phyloP scores from a whole-genome alignment of 1,284 basidiomycete genomes.

The Chondrostereum purpureum region DNA sequence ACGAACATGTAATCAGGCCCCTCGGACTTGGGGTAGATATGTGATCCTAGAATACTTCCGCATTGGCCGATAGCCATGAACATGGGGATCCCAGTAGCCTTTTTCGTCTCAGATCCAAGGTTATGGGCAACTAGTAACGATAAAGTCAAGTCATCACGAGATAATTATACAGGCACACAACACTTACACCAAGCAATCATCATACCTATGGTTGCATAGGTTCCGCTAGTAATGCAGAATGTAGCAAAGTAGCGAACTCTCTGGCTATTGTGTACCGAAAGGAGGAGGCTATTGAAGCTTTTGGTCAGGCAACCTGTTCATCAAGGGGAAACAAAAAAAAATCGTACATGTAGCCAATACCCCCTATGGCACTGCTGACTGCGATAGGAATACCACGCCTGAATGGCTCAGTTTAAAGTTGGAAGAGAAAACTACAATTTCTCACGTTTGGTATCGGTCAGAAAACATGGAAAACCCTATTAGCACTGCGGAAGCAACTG shows the following conservation, averaged over 20 bases:
- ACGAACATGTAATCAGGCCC: conserved; percentile 58
- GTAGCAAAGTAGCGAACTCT: conserved; percentile 61
- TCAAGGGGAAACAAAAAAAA: conserved; percentile 7
- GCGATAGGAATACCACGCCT: conserved; percentile 57
- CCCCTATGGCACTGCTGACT: conserved; percentile 42
- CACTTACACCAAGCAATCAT: conserved; percentile 68
- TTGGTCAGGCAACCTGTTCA: neutral
- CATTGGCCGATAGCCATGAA: conserved; percentile 73
- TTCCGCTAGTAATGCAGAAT: conserved; percentile 65
- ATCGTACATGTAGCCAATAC: conserved; percentile 60
- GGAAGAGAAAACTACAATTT: neutral
- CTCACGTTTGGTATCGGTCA: conserved; percentile 54
- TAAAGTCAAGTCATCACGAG: neutral
- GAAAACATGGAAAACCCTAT: conserved; percentile 59
- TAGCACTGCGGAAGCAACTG: conserved; percentile 63
- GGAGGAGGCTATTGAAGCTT: conserved; percentile 35
- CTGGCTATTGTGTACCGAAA: conserved; percentile 36
- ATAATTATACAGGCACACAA: conserved; percentile 1
- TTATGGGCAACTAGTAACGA: conserved; percentile 55
- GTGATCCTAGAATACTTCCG: conserved; percentile 66
- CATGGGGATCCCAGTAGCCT: conserved; percentile 66
- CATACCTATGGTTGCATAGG: conserved; percentile 61
- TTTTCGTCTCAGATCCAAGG: conserved; percentile 72
- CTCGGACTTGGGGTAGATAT: conserved; percentile 60
- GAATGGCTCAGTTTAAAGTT: neutral